These are phyloP conservation scores for Phanerochaete carnosa DNA, from an alignment of 768 basidiomycete genomes.

Conservation along the genomic window DNA sequence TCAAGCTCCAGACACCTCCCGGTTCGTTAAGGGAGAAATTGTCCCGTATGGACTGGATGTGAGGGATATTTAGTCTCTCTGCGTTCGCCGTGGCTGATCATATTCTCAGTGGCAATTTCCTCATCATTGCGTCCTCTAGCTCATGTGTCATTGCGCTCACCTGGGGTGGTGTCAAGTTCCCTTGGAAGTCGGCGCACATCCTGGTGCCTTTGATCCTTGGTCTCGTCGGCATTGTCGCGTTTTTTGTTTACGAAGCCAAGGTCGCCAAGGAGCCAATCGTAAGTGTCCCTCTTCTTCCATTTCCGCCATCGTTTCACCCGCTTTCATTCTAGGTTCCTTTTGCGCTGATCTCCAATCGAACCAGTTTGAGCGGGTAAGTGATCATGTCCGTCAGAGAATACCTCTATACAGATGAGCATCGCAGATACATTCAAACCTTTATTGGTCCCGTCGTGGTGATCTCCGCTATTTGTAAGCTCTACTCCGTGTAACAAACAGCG, in stretches of 20 bases:
- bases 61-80: not conserved
- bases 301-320: not conserved
- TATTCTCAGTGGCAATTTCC: slow-evolving; percentile 19
- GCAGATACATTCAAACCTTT: slow-evolving; percentile 26
- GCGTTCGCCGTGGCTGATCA: not conserved
- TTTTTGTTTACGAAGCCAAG: slow-evolving; percentile 15
- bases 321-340: slow-evolving; percentile 22
- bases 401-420: not conserved
- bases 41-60: slow-evolving; percentile 28
- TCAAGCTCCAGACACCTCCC: slow-evolving; percentile 17
- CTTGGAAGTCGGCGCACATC: slow-evolving; percentile 34
- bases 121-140: slow-evolving; percentile 19
- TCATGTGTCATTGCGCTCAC: slow-evolving; percentile 18
- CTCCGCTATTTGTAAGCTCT: slow-evolving; percentile 13
- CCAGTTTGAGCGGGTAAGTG: slow-evolving; percentile 24
- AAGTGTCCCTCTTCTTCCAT: not conserved
- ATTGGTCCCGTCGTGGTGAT: not conserved
- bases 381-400: not conserved
- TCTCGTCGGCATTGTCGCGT: slow-evolving; percentile 22
- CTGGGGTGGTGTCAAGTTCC: slow-evolving; percentile 35
- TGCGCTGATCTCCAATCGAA: slow-evolving; percentile 26
- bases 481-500: not conserved
- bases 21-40: slow-evolving; percentile 19
- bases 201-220: slow-evolving; percentile 40
- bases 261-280: slow-evolving; percentile 25